Evolutionary conservation across 768 basidiomycete species (phyloP).

Genomic region (Termitomyces bulborhizus): DNA sequence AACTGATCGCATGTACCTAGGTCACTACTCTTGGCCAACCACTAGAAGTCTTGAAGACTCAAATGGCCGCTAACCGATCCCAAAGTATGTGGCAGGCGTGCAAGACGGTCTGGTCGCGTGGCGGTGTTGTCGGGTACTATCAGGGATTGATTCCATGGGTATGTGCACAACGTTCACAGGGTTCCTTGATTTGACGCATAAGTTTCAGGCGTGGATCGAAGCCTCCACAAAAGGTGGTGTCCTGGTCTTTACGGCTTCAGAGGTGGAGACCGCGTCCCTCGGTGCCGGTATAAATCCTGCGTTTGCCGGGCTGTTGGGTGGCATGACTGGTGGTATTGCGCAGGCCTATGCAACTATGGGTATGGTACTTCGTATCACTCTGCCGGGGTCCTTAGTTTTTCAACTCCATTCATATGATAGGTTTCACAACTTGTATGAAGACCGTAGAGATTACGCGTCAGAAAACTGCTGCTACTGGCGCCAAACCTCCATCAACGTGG

Average conservation of each 20-base stretch:
- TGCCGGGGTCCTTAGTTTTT: not conserved
- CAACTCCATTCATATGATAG: constrained; percentile 30
- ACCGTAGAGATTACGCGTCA: constrained; percentile 96
- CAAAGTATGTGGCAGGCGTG: constrained; percentile 88
- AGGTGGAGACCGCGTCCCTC: constrained; percentile 73
- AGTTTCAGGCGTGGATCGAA: constrained; percentile 91
- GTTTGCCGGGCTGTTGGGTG: constrained; percentile 84
- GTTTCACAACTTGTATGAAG: constrained; percentile 99
- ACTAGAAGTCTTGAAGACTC: constrained; percentile 96
- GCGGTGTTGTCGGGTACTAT: constrained; percentile 86
- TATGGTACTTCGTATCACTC: constrained; percentile 49
- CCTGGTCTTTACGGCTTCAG: constrained; percentile 91
- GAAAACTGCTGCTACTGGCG: constrained; percentile 81
- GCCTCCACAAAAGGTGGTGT: constrained; percentile 98
- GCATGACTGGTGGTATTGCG: constrained; percentile 95
- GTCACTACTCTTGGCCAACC: constrained; percentile 99
- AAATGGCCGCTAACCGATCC: constrained; percentile 96
- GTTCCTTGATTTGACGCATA: constrained; percentile 2
- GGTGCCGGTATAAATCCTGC: constrained; percentile 72
- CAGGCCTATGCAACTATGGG: constrained; percentile 99
- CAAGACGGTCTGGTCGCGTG: constrained; percentile 84
- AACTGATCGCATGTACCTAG: constrained; percentile 29
- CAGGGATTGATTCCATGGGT: constrained; percentile 99
- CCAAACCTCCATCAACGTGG: constrained; percentile 89
- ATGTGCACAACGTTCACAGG: constrained; percentile 17